Conservation (phyloP, 495 filamentous ascomycete species). For the Penicillium roqueforti region DNA sequence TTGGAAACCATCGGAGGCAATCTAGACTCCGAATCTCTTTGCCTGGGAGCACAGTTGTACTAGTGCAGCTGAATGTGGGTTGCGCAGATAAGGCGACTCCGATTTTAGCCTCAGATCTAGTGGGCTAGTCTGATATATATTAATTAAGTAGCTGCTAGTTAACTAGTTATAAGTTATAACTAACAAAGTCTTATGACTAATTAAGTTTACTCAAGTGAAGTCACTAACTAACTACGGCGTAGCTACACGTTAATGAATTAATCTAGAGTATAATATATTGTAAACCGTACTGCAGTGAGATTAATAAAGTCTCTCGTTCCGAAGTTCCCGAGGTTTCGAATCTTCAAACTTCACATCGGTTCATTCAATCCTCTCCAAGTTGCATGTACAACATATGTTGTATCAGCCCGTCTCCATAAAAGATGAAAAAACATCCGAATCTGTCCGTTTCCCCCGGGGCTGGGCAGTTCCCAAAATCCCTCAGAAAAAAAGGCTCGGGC, state of each 20-base stretch:
- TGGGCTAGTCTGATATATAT: neutral
- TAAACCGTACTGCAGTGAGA: neutral
- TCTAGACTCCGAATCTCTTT: neutral
- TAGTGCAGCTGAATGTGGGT: conserved; percentile 5
- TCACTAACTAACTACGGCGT: no score
- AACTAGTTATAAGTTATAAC: no score
- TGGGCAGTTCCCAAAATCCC: conserved; percentile 23
- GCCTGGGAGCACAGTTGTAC: neutral
- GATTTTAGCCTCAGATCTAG: conserved; percentile 12
- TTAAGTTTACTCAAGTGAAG: no score
- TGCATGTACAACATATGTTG: no score
- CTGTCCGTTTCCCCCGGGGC: no score
- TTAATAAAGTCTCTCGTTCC: neutral
- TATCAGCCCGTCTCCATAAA: no score
- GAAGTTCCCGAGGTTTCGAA: no score
- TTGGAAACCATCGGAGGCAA: neutral
- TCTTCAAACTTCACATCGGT: no score
- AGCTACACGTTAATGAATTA: no score
- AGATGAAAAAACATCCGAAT: no score
- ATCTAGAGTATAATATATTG: neutral
- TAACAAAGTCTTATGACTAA: neutral
- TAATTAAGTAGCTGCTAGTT: neutral
- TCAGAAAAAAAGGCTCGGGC: conserved; percentile 6
- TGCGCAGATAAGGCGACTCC: neutral
- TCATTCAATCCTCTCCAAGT: no score